These are phyloP conservation scores for Rhodocollybia butyracea DNA, from an alignment of 768 basidiomycete species.

Conservation along the genomic window DNA sequence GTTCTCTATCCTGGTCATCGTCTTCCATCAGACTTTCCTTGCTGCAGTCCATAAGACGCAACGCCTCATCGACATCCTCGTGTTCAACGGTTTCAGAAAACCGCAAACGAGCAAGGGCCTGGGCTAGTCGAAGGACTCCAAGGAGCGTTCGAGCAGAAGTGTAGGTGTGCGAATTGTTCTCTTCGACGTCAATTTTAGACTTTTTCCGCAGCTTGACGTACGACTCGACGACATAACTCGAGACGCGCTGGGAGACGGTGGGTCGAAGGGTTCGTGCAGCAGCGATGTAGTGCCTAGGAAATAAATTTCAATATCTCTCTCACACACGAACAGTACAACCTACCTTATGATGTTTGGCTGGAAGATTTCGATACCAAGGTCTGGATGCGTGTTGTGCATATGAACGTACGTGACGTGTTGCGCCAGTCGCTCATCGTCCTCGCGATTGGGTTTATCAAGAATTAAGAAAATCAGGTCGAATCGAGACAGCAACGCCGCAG, in stretches of 20 bases:
- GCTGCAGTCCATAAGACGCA: slow-evolving; percentile 95
- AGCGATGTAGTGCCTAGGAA: slow-evolving; percentile 87
- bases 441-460: slow-evolving; percentile 90
- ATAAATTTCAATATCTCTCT: not conserved
- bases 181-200: slow-evolving; percentile 85
- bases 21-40: slow-evolving; percentile 89
- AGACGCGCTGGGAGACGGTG: slow-evolving; percentile 84
- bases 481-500: slow-evolving; percentile 92
- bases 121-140: slow-evolving; percentile 89
- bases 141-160: slow-evolving; percentile 95
- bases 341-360: slow-evolving; percentile 89
- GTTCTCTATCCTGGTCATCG: slow-evolving; percentile 61
- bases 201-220: slow-evolving; percentile 94
- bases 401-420: slow-evolving; percentile 98
- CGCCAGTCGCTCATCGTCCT: slow-evolving; percentile 94
- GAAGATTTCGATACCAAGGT: slow-evolving; percentile 78
- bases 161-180: slow-evolving; percentile 89
- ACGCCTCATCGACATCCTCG: slow-evolving; percentile 92
- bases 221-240: slow-evolving; percentile 90
- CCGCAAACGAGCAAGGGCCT: slow-evolving; percentile 90
- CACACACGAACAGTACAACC: slow-evolving; percentile 12
- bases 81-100: slow-evolving; percentile 78
- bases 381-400: slow-evolving; percentile 91
- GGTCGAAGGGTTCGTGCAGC: slow-evolving; percentile 85
- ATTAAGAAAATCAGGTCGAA: slow-evolving; percentile 97